Evolutionary conservation across 2,329 filamentous ascomycete genomes (phyloP).

Genomic region (Thelonectria rubi): DNA sequence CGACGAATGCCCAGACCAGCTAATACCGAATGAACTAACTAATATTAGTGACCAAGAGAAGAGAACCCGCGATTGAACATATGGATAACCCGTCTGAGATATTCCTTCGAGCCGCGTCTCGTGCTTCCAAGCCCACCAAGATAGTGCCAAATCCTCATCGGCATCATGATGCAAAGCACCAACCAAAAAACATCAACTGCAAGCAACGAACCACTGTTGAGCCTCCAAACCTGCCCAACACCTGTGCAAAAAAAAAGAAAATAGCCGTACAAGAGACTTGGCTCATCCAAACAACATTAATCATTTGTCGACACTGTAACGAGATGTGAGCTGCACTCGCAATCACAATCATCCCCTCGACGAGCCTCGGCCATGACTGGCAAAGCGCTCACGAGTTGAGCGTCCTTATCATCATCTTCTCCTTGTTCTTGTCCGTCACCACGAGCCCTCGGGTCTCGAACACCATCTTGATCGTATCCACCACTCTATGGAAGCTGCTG

Average conservation of each 20-base stretch:
- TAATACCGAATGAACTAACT: not conserved
- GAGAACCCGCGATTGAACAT: conserved; percentile 5
- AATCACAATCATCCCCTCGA: not conserved
- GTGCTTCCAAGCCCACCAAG: conserved; percentile 8
- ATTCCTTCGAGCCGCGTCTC: conserved; percentile 10
- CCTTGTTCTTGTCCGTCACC: conserved; percentile 72
- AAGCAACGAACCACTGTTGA: not conserved
- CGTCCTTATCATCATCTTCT: conserved; percentile 78
- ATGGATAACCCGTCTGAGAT: not conserved
- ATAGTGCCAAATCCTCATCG: not conserved
- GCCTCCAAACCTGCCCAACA: conserved; percentile 29
- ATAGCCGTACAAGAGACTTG: conserved; percentile 16
- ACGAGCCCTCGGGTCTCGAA: conserved; percentile 73
- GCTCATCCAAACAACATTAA: conserved; percentile 26
- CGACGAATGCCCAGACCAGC: conserved; percentile 5
- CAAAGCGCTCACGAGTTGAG: conserved; percentile 57
- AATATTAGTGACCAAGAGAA: conserved; percentile 1
- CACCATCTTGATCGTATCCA: conserved; percentile 77
- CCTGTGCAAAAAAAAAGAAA: conserved; percentile 19
- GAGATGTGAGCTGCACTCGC: not conserved
- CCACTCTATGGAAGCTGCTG: conserved; percentile 85
- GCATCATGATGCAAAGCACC: not conserved
- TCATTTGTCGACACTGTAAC: conserved; percentile 6
- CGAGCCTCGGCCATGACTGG: not conserved
- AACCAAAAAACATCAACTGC: conserved; percentile 1